These are phyloP conservation scores for Colletotrichum tropicicola DNA, from an alignment of 2,329 filamentous ascomycete genomes.

Conservation along the genomic window DNA sequence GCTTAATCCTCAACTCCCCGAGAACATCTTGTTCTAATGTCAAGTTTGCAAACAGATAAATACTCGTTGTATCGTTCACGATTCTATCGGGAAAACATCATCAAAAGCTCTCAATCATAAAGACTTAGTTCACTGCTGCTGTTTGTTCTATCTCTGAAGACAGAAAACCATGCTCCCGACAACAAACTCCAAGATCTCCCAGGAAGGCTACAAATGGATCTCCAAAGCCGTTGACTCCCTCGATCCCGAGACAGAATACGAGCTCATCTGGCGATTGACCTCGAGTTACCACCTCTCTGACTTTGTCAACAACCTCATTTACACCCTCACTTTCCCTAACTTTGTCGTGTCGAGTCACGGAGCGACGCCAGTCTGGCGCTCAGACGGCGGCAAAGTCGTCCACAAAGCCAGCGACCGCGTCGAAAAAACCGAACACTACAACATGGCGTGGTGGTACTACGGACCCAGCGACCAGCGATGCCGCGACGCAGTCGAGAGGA, in stretches of 20 bases:
- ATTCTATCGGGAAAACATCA: neutral
- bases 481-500: neutral
- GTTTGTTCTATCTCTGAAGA: neutral
- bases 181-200: neutral
- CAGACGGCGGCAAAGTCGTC: slow-evolving; percentile 6
- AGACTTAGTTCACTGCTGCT: neutral
- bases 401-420: neutral
- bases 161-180: neutral
- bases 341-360: neutral
- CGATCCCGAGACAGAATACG: neutral
- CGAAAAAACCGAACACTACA: slow-evolving; percentile 2
- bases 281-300: neutral
- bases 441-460: slow-evolving; percentile 7
- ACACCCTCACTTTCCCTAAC: neutral
- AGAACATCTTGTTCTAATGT: too few relatives aligned
- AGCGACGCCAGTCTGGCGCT: neutral
- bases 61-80: too few relatives aligned
- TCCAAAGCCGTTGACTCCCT: neutral
- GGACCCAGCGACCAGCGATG: slow-evolving; percentile 1
- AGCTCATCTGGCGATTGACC: neutral
- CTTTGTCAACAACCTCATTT: neutral
- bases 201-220: neutral
- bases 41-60: too few relatives aligned
- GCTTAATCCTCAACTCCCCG: too few relatives aligned
- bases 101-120: neutral